Evolutionary conservation across 805 yeast species (phyloP).

Genomic region (Cephaloascus albidus): DNA sequence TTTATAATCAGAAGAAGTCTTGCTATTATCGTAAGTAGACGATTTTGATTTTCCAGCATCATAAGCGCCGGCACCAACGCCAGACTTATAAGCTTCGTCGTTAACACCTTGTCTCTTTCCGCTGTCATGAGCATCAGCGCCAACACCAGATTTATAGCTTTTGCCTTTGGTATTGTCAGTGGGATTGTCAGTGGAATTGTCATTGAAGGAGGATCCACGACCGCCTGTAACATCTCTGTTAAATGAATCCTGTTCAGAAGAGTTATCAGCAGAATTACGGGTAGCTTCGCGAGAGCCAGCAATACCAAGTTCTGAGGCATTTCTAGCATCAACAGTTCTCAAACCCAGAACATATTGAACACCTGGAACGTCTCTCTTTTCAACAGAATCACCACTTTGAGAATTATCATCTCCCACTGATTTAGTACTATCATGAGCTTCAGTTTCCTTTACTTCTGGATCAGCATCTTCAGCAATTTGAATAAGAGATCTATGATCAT

Average conservation of each 20-base stretch:
- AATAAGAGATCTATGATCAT: neutral
- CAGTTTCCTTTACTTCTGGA: neutral
- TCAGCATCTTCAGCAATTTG: neutral
- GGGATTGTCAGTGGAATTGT: neutral
- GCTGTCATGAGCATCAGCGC: too few relatives aligned
- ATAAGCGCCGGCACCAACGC: neutral
- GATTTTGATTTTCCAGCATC: neutral
- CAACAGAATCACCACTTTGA: neutral
- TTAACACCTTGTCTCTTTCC: too few relatives aligned
- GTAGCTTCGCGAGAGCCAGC: too few relatives aligned
- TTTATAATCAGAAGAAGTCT: neutral
- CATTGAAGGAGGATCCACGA: too few relatives aligned
- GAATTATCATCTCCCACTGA: neutral
- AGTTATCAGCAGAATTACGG: too few relatives aligned
- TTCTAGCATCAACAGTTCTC: neutral
- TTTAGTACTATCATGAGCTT: neutral
- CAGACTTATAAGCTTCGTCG: neutral
- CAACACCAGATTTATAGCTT: neutral
- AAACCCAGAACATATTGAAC: neutral
- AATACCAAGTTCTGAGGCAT: neutral
- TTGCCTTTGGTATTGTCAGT: too few relatives aligned
- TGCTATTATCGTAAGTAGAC: neutral
- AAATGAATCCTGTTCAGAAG: too few relatives aligned
- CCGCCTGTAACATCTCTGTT: too few relatives aligned
- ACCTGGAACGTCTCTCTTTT: neutral